Percentiles rank a stretch among this genome's conserved stretches.
Conservation (phyloP, 768 basidiomycete species). For the Rhizopogon rudus region DNA sequence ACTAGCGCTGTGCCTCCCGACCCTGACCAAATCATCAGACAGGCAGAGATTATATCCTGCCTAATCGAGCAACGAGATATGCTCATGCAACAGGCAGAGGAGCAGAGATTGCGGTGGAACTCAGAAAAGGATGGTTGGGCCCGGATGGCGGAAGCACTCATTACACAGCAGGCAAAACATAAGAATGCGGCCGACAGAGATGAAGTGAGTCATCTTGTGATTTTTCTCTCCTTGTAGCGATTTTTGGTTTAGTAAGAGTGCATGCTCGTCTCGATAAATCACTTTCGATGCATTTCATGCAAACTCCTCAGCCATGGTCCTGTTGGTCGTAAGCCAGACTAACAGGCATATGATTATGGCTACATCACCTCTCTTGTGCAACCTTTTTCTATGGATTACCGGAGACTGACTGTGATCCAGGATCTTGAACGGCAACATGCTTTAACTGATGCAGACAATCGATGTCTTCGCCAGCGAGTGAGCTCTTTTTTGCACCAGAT, state of each 20-base stretch:
- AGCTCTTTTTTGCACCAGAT: constrained; percentile 5
- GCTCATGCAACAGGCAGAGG: constrained; percentile 44
- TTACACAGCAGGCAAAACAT: constrained; percentile 41
- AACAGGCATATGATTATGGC: neutral
- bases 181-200: constrained; percentile 31
- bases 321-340: neutral
- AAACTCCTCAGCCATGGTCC: too few relatives aligned
- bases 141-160: constrained; percentile 62
- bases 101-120: constrained; percentile 57
- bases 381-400: neutral
- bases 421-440: constrained; percentile 50
- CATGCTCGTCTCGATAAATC: neutral
- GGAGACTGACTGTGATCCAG: constrained; percentile 29
- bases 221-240: neutral
- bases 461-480: constrained; percentile 56
- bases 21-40: constrained; percentile 45
- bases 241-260: neutral
- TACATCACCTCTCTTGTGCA: neutral
- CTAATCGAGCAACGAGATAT: constrained; percentile 57
- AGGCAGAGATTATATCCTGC: constrained; percentile 57
- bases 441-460: constrained; percentile 56
- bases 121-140: constrained; percentile 63
- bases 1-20: constrained; percentile 35
- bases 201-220: constrained; percentile 34
- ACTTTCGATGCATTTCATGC: neutral